Evolutionary conservation across 495 filamentous ascomycete species (phyloP), one percentile per base, ranked within the genome.

Genomic region (Neurospora sp.): DNA sequence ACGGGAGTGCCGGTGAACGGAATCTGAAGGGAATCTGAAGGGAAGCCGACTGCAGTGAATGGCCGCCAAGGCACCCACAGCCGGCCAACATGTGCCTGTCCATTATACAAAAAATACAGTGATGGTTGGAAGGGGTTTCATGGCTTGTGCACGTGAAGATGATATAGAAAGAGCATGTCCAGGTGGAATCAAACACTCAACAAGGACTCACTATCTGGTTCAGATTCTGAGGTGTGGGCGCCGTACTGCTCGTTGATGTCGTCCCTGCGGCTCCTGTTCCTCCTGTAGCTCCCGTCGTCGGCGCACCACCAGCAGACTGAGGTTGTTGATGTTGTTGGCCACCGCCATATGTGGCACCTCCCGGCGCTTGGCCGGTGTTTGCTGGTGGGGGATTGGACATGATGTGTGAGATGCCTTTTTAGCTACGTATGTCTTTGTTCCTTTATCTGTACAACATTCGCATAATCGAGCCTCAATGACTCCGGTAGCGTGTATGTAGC

Each of bases 221-320:
- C 8, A 99, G 80, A 78, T 97, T 97, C 75, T 96, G 94, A 53
- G 93, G 91, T 4, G 92, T 92, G 84, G 88, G 75, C 76, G 86
- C 73, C 81, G 87, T 74, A 76, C 81, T 65, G 74, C 85, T 71
- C 39, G 76, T 65, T 82, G 83, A 47, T 77, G 82, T n/a, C 74
- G 78, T 72, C 76, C 61, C 71, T 8, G 71, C 69, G 8, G 73
- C 40, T 35, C 74, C 69, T 35, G 42, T 72, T n/a, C 59, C 71
- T 37, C 73, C 73, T 18, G 61, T 76, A 20, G 73, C 75, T 14
- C 77, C 70, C 47, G 77, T 72, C 12, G 79, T 73, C 44, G 35
- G 42, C 31, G 69, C 45, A 20, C 69, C 69, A 22, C 72, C 75
- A n/a, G 75, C 76, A 37, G 79, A 79, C 41, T 76, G 78, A 68